A percentile compares a stretch with the other conserved stretches of the same genome.
These are phyloP conservation scores for Alternaria ventricosa DNA, from an alignment of 2,329 filamentous ascomycete genomes.

Conservation along the genomic window DNA sequence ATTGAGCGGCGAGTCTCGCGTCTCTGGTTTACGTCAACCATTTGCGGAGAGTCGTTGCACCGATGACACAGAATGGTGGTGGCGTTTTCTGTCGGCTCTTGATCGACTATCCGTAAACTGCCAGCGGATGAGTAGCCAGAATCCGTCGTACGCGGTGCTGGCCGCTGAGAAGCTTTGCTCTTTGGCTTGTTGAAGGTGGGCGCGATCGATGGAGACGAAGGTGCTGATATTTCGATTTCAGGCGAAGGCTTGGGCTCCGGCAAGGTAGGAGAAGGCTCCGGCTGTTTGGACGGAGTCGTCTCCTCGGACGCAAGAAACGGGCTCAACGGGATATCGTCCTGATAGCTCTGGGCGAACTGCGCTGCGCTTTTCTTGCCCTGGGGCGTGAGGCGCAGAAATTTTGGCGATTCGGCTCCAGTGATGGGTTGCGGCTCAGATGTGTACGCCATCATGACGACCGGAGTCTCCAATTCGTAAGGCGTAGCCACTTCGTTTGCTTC, in stretches of 20 bases:
- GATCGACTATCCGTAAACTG: conserved; percentile 28
- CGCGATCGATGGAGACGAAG: conserved; percentile 13
- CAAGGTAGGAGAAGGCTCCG: conserved; percentile 6
- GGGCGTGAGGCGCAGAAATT: conserved; percentile 24
- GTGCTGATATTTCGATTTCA: conserved; percentile 2
- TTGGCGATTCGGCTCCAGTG: conserved; percentile 12
- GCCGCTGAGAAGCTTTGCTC: conserved; percentile 19
- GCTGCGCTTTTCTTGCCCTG: conserved; percentile 27
- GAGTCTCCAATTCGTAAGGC: neutral
- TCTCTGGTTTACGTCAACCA: neutral
- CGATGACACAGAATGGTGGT: conserved; percentile 8
- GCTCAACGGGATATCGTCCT: conserved; percentile 34
- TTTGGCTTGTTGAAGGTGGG: conserved; percentile 9
- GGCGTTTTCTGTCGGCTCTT: conserved; percentile 17
- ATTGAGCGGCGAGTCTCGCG: neutral
- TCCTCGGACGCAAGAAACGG: conserved; percentile 24
- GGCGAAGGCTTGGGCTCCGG: conserved; percentile 14
- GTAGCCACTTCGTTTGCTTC: neutral
- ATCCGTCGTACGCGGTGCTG: conserved; percentile 41
- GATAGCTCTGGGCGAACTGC: conserved; percentile 37
- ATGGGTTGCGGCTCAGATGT: conserved; percentile 7
- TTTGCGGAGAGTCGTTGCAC: conserved; percentile 3
- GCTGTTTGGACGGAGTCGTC: neutral
- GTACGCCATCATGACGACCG: neutral
- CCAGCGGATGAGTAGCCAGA: conserved; percentile 51